phyloP scores from a whole-genome alignment of 2,329 filamentous ascomycete genomes.

The Xylariaceae sp. region DNA sequence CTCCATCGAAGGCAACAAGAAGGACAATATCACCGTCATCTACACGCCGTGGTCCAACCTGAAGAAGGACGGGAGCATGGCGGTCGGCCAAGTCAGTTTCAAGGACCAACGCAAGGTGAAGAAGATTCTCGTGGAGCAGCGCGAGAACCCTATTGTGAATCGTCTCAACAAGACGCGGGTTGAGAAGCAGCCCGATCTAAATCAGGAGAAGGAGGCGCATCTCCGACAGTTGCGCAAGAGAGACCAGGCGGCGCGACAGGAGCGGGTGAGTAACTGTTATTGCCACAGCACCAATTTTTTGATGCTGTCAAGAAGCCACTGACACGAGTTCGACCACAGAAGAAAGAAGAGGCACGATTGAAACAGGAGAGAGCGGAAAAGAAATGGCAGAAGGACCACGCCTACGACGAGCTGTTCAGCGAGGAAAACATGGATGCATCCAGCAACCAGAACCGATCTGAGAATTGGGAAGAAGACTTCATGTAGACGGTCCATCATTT shows the following conservation, averaged over 20 bases:
- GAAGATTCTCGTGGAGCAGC: slow-evolving; percentile 70
- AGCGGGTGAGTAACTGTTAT: slow-evolving; percentile 50
- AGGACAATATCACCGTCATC: slow-evolving; percentile 93
- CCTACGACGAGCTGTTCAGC: slow-evolving; percentile 87
- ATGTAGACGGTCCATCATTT: slow-evolving; percentile 55
- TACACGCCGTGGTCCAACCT: slow-evolving; percentile 98
- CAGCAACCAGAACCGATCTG: slow-evolving; percentile 80
- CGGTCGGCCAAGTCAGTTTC: slow-evolving; percentile 89
- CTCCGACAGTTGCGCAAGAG: slow-evolving; percentile 66
- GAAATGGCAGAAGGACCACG: slow-evolving; percentile 96
- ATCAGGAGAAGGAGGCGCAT: slow-evolving; percentile 75
- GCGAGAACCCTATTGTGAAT: slow-evolving; percentile 91
- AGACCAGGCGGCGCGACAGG: slow-evolving; percentile 60
- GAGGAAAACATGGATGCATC: slow-evolving; percentile 73
- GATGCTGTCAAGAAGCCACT: not conserved
- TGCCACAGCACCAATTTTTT: not conserved
- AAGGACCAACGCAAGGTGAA: slow-evolving; percentile 84
- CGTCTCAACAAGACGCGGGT: slow-evolving; percentile 95
- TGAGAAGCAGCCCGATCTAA: slow-evolving; percentile 84
- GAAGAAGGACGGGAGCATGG: slow-evolving; percentile 94
- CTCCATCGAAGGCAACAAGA: slow-evolving; percentile 99
- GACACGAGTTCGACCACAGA: slow-evolving; percentile 38
- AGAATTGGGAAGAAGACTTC: slow-evolving; percentile 85
- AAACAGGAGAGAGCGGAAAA: slow-evolving; percentile 80
- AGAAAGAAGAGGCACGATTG: slow-evolving; percentile 69